Evolutionary conservation across 2,329 filamentous ascomycete species (phyloP).

Genomic region (Penicillium hordei): DNA sequence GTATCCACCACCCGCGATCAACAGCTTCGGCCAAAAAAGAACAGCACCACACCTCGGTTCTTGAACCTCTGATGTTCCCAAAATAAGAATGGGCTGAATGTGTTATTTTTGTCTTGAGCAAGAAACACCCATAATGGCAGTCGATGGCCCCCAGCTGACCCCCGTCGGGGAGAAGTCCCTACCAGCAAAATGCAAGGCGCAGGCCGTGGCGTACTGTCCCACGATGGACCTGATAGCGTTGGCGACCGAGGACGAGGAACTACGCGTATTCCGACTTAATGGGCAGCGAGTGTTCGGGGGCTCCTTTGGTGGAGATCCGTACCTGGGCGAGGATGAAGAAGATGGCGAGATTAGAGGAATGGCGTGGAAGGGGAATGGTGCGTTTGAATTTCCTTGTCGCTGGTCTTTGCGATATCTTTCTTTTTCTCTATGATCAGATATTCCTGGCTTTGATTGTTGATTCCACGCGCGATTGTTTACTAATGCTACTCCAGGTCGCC

Average conservation of each 20-base stretch:
- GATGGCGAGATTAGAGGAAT: slow-evolving; percentile 46
- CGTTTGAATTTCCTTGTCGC: slow-evolving; percentile 23
- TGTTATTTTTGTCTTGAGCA: not conserved
- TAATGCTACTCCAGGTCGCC: slow-evolving; percentile 48
- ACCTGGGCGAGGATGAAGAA: slow-evolving; percentile 46
- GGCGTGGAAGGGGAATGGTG: slow-evolving; percentile 69
- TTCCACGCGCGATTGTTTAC: not conserved
- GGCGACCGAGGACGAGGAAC: slow-evolving; percentile 63
- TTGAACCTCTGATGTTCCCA: not conserved
- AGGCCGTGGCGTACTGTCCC: slow-evolving; percentile 71
- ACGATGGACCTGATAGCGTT: slow-evolving; percentile 79
- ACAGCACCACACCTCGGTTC: not conserved
- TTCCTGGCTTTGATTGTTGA: not conserved
- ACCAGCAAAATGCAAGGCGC: slow-evolving; percentile 44
- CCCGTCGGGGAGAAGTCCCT: slow-evolving; percentile 44
- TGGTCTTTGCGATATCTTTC: not conserved
- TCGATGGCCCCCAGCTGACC: slow-evolving; percentile 36
- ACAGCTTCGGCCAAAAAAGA: slow-evolving; percentile 17
- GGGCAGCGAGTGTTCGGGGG: slow-evolving; percentile 66
- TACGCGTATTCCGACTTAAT: slow-evolving; percentile 76
- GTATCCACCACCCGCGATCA: slow-evolving; percentile 20
- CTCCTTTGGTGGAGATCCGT: slow-evolving; percentile 40
- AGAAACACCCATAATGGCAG: slow-evolving; percentile 23
- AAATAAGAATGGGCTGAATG: slow-evolving; percentile 29
- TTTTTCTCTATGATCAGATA: not conserved